Evolutionary conservation across 2,329 filamentous ascomycete species (phyloP), one percentile per base, ranked within the genome.

Genomic region (Trichoderma asperellum): DNA sequence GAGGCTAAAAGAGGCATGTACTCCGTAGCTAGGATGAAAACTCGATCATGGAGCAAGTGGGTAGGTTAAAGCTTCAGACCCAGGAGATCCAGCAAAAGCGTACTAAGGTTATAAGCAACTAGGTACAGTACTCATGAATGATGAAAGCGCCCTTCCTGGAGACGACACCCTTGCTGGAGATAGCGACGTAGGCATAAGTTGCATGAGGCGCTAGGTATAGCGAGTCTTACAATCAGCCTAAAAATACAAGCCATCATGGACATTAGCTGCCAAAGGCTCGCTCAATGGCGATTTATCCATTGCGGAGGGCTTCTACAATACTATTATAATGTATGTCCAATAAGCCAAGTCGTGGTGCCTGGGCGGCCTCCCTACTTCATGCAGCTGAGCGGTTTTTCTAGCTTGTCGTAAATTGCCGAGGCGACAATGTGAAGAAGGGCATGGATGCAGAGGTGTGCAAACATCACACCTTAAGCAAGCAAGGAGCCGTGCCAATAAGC

Each of bases 311-410:
- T 49, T 5, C 12, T 24, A 49, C n/a, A 24, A 6, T n/a, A 24
- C 47, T 24, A 43, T 18, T 18, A n/a, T 5, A 49, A 24, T 11
- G n/a, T 6, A 32, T 55, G 56, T 21, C 18, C 11, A 60, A 34
- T 53, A 37, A n/a, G n/a, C 43, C n/a, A 14, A 49, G 35, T 0
- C 12, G 61, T 16, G 49, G 35, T 64, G 18, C 61, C 61, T 64
- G 61, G 53, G 61, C 61, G 55, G 34, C 61, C 65, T 61, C 57
- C 43, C 21, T 40, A 32, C 57, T 10, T 29, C 32, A 68, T 61
- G 65, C 65, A 61, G 47, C 34, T 61, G 65, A 60, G 65, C 49
- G 65, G 40, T 49, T 68, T 68, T 68, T 68, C 34, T 37, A 5
- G 56, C n/a, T 49, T 16, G 55, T 5, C 21, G 12, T 37, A 52